Evolutionary conservation across 306 rosid species (phyloP).

Genomic region (Cicer cuneatum): DNA sequence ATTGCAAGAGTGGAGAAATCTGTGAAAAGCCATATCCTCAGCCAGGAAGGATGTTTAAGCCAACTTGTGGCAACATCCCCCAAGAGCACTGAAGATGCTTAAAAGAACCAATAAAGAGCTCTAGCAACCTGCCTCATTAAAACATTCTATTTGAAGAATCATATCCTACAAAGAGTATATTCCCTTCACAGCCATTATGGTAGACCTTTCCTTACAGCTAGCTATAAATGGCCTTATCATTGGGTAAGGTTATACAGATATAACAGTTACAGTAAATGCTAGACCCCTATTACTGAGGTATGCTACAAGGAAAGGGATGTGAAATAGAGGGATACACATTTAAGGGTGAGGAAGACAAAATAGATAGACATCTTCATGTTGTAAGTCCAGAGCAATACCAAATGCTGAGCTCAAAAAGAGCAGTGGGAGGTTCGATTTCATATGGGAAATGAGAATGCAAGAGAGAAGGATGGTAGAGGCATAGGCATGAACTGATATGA

Average conservation of each 20-base stretch:
- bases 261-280: background rate
- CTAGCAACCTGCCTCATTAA: slow-evolving; percentile 5
- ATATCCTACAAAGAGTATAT: slow-evolving; percentile 1
- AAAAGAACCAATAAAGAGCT: slow-evolving; percentile 22
- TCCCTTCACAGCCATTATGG: background rate
- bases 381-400: background rate
- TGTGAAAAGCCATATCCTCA: slow-evolving; percentile 26
- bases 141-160: slow-evolving; percentile 12
- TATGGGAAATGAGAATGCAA: slow-evolving; percentile 4
- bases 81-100: slow-evolving; percentile 12
- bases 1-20: slow-evolving; percentile 5
- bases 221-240: background rate
- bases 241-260: slow-evolving; percentile 18
- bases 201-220: slow-evolving; percentile 6
- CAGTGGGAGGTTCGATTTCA: background rate
- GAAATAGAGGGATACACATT: background rate
- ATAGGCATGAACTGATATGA: slow-evolving; percentile 7
- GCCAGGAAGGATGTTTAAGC: slow-evolving; percentile 4
- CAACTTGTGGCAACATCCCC: slow-evolving; percentile 26
- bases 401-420: background rate
- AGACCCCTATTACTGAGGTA: slow-evolving; percentile 9
- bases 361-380: slow-evolving; percentile 9
- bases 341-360: background rate
- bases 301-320: slow-evolving; percentile 5
- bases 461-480: background rate